Base-by-base conservation (phyloP, 2,329 filamentous ascomycete species). In the Niveomyces coronatus region DNA sequence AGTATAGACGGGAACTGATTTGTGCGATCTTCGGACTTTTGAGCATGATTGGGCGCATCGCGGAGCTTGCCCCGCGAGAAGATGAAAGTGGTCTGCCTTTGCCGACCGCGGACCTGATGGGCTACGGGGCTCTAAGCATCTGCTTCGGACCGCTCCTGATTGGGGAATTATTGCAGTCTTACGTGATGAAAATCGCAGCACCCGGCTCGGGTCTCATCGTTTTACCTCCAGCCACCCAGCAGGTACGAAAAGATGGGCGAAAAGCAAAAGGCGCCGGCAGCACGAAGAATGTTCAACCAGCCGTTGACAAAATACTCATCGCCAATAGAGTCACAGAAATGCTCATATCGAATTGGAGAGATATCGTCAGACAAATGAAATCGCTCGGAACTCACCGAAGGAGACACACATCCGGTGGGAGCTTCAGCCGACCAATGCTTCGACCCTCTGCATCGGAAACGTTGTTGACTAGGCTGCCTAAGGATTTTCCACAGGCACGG, bases 1-100 rank as follows among this genome's bases (percentile, higher is more conserved):
- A 68, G 37, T 74, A 73, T 43, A 68, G 75, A 29, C 64, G 77
- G 17, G 74, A 81, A 32, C 58, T 83, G 4, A 76, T 83, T 30
- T 81, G 74, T 44, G 73, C 76, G 5, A 76, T 83, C 0, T 78
- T 83, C 51, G 79, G 78, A 0, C 60, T 83, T 10, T 60, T 82
- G 9, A 75, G 70, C 37, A 61, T 79, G 26, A 67, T 83, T 39
- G 78, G 76, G 3, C 62, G 71, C 18, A 60, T 66, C 4, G 72
- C 76, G 3, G 73, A 82, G 50, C 64, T 60, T 23, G 57, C 67
- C 0, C 64, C 65, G 4, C 61, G 68, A 18, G 69, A 76, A 49
- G 68, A 76, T 43, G 63, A 64, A 14, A 56, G 60, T 9, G 70
- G 72, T 5, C 59, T 62, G 26, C 67, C 72, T 3, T 56, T 76